These are phyloP conservation scores for Pleurotus giganteus DNA, from an alignment of 768 basidiomycete genomes.

Conservation along the genomic window DNA sequence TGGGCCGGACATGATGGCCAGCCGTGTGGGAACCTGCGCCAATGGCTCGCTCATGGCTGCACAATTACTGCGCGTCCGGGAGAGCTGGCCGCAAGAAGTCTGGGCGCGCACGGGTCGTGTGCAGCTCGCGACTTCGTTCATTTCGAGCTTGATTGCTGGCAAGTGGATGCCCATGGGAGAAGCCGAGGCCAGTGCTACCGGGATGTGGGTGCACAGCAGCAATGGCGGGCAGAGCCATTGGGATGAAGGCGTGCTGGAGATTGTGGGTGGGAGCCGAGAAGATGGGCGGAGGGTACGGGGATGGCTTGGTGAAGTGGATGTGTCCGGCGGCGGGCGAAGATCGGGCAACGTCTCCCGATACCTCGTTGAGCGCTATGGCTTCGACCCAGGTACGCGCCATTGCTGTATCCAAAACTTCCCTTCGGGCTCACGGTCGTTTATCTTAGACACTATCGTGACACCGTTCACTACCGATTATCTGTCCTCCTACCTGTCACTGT, in stretches of 20 bases:
- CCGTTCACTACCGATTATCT: constrained; percentile 79
- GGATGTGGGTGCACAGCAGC: constrained; percentile 71
- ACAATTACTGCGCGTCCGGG: constrained; percentile 76
- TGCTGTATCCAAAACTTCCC: constrained; percentile 8
- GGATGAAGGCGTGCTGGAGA: constrained; percentile 78
- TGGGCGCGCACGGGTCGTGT: constrained; percentile 78
- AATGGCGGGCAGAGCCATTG: constrained; percentile 44
- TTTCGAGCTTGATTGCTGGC: constrained; percentile 69
- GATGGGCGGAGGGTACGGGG: constrained; percentile 70
- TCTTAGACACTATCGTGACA: constrained; percentile 64
- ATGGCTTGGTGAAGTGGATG: constrained; percentile 84
- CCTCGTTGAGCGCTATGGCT: constrained; percentile 77
- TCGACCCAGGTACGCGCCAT: constrained; percentile 58
- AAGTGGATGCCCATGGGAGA: constrained; percentile 72
- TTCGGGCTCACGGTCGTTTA: background rate
- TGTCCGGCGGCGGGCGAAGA: constrained; percentile 60
- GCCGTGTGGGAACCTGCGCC: constrained; percentile 72
- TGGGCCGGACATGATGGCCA: constrained; percentile 74
- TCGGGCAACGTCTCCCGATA: constrained; percentile 70
- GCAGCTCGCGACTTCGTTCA: constrained; percentile 74
- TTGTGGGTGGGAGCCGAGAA: constrained; percentile 73
- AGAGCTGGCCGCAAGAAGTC: constrained; percentile 72
- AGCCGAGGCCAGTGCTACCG: constrained; percentile 75
- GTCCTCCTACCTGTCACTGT: constrained; percentile 73
- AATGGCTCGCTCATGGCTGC: constrained; percentile 70